Evolutionary conservation across 371 early-diverging fungal genomes (phyloP).

Genomic region (Chytridiales sp.): DNA sequence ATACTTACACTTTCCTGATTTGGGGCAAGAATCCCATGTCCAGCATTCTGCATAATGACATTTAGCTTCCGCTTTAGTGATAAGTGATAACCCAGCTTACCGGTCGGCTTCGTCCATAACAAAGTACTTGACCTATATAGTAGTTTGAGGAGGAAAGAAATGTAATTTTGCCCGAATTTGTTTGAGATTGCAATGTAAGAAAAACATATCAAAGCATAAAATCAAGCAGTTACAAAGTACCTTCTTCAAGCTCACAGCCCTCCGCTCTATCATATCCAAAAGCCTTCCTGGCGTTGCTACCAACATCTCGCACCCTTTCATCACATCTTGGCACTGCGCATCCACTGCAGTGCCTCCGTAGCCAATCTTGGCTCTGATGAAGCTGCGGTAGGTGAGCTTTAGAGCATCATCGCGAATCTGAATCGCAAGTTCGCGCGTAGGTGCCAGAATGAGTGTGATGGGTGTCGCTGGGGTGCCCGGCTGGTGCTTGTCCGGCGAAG

Average conservation of each 20-base stretch:
- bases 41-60: conserved; percentile 53
- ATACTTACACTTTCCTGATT: conserved; percentile 96
- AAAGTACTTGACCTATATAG: conserved; percentile 95
- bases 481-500: conserved; percentile 17
- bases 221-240: conserved; percentile 7
- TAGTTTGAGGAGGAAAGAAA: too few species aligned
- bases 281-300: conserved; percentile 85
- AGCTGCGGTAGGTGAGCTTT: conserved; percentile 51
- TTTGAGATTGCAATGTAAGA: conserved; percentile 95
- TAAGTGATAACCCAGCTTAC: neutral
- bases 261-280: conserved; percentile 52
- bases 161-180: too few species aligned
- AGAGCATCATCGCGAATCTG: conserved; percentile 54
- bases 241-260: conserved; percentile 23
- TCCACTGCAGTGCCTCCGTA: conserved; percentile 35
- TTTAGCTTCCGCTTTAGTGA: conserved; percentile 40
- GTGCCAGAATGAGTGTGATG: conserved; percentile 42
- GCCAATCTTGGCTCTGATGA: conserved; percentile 27
- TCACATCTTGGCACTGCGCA: conserved; percentile 20
- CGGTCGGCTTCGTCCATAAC: conserved; percentile 86
- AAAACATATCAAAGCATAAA: conserved; percentile 83
- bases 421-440: conserved; percentile 57
- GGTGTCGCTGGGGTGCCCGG: too few species aligned
- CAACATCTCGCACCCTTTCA: conserved; percentile 68
- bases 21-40: conserved; percentile 99